Evolutionary conservation across 1,284 basidiomycete species (phyloP).

Genomic region (Takashimella tepidaria): DNA sequence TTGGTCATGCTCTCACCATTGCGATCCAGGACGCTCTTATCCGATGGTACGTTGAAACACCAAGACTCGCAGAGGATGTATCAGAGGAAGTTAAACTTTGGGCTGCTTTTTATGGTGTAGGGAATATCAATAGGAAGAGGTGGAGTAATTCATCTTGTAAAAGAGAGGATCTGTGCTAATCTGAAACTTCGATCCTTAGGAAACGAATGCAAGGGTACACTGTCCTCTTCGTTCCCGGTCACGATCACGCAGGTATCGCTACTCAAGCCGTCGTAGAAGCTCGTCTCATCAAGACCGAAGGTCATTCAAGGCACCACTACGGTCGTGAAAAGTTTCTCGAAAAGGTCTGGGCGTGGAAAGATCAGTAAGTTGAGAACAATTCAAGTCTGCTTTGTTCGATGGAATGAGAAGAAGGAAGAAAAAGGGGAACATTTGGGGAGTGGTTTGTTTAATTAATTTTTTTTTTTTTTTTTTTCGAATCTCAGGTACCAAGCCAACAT

Average conservation of each 20-base stretch:
- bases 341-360: conserved; percentile 95
- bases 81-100: too few species aligned
- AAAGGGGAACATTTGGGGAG: too few species aligned
- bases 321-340: conserved; percentile 89
- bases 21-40: conserved; percentile 87
- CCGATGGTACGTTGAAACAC: conserved; percentile 69
- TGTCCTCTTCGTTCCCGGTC: conserved; percentile 86
- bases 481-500: conserved; percentile 75
- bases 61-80: too few species aligned
- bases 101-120: too few species aligned
- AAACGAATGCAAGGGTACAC: conserved; percentile 95
- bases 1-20: conserved; percentile 90
- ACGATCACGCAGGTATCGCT: conserved; percentile 97
- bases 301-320: conserved; percentile 84
- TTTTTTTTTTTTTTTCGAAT: too few species aligned
- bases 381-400: neutral
- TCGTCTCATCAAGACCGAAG: conserved; percentile 75
- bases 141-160: too few species aligned
- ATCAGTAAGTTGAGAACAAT: conserved; percentile 72
- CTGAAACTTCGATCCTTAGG: conserved; percentile 50
- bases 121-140: too few species aligned
- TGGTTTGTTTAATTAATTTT: too few species aligned
- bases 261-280: conserved; percentile 98
- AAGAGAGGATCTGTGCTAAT: too few species aligned
- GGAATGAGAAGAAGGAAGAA: conserved; percentile 6